These are phyloP conservation scores for Pulveroboletus frians DNA, from an alignment of 768 basidiomycete genomes.

Conservation along the genomic window DNA sequence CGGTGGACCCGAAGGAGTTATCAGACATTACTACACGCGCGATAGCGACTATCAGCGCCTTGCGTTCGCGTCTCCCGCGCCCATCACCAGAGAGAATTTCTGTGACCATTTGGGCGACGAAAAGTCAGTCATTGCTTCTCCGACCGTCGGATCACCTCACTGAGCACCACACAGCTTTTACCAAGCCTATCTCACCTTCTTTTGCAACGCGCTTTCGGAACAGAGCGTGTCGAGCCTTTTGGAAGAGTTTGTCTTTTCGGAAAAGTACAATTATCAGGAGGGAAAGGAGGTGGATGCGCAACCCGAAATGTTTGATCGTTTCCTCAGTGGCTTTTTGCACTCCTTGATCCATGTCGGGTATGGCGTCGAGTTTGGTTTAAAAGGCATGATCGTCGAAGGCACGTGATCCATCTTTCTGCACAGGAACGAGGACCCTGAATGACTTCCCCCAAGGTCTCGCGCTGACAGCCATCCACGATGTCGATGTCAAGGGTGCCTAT, in stretches of 20 bases:
- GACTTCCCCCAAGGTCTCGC: conserved; percentile 21
- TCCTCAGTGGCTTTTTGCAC: conserved; percentile 48
- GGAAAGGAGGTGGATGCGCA: conserved; percentile 20
- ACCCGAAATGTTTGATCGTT: conserved; percentile 51
- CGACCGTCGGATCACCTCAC: not conserved
- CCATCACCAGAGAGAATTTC: conserved; percentile 23
- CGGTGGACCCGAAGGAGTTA: conserved; percentile 20
- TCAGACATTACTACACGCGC: conserved; percentile 24
- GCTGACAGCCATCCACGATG: conserved; percentile 17
- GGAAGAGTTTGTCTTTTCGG: conserved; percentile 30
- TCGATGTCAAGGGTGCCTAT: too few species aligned
- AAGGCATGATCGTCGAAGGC: conserved; percentile 64
- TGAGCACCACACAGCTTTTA: conserved; percentile 21
- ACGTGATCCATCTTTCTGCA: not conserved
- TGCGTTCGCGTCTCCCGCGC: conserved; percentile 19
- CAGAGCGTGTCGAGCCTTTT: conserved; percentile 15
- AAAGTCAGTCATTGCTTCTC: conserved; percentile 11
- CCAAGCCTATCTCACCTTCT: conserved; percentile 25
- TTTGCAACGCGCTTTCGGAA: conserved; percentile 13
- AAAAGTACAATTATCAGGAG: conserved; percentile 22
- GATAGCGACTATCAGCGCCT: conserved; percentile 22
- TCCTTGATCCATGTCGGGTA: conserved; percentile 59
- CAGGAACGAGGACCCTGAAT: not conserved
- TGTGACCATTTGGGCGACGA: conserved; percentile 23
- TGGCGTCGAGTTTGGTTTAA: conserved; percentile 58